Evolutionary conservation across 1,139 yeast species (phyloP).

Genomic region (Pichia sp.): DNA sequence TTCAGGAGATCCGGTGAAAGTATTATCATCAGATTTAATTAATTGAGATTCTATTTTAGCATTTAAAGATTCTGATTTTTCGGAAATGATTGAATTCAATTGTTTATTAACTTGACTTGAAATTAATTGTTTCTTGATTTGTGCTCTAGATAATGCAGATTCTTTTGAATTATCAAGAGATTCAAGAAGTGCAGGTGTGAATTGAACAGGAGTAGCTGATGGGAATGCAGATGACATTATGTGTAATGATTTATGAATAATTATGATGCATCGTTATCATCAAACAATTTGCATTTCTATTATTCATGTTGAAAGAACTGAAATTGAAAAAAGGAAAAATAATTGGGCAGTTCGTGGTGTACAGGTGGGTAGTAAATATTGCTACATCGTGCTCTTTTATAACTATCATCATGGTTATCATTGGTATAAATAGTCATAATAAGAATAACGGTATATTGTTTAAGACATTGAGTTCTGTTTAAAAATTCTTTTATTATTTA

Average conservation of each 20-base stretch:
- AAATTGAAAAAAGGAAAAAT: neutral
- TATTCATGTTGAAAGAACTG: neutral
- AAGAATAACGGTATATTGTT: no score
- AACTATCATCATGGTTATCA: no score
- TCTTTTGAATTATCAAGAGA: constrained; percentile 64
- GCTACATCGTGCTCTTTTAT: no score
- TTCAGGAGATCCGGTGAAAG: constrained; percentile 15
- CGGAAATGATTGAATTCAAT: constrained; percentile 51
- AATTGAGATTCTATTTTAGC: constrained; percentile 38
- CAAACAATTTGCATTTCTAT: no score
- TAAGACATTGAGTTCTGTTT: no score
- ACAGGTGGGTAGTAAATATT: neutral
- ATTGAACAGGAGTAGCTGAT: constrained; percentile 60
- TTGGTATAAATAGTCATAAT: no score
- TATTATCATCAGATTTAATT: constrained; percentile 1
- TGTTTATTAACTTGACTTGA: constrained; percentile 37
- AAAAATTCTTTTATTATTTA: neutral
- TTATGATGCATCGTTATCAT: neutral
- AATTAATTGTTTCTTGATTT: constrained; percentile 72
- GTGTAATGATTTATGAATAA: neutral
- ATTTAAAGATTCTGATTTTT: constrained; percentile 47
- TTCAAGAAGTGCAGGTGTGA: constrained; percentile 59
- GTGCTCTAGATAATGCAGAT: constrained; percentile 75
- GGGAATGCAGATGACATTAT: constrained; percentile 42
- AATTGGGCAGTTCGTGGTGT: neutral